Evolutionary conservation across 1,284 basidiomycete species (phyloP).

Genomic region (Tilletia walkeri): DNA sequence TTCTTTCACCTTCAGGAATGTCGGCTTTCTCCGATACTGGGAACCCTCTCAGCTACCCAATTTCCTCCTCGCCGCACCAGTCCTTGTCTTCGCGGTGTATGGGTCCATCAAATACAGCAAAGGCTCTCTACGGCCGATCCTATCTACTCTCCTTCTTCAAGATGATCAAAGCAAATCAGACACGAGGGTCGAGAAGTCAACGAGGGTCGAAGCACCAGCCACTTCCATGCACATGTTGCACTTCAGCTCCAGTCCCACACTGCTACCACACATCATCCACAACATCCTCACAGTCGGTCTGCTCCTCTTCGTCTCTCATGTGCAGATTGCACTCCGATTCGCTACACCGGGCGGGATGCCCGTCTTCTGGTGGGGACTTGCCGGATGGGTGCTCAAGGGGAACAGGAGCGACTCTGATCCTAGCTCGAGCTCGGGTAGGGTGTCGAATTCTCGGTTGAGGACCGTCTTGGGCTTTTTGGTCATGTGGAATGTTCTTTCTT

Average conservation of each 20-base stretch:
- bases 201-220: conserved; percentile 40
- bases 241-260: conserved; percentile 20
- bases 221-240: conserved; percentile 23
- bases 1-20: conserved; percentile 61
- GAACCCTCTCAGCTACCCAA: conserved; percentile 78
- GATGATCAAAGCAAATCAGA: no score
- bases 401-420: not conserved
- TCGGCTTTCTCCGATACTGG: conserved; percentile 85
- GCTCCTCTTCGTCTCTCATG: conserved; percentile 77
- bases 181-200: no score
- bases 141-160: not conserved
- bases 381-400: conserved; percentile 45
- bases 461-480: conserved; percentile 64
- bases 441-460: conserved; percentile 61
- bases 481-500: conserved; percentile 70
- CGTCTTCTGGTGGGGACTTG: conserved; percentile 77
- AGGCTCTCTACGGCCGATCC: not conserved
- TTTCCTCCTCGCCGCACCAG: conserved; percentile 75
- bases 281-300: conserved; percentile 62
- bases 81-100: conserved; percentile 49
- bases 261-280: conserved; percentile 70
- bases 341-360: conserved; percentile 70
- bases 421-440: not conserved
- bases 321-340: conserved; percentile 82
- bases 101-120: conserved; percentile 13